phyloP scores from a whole-genome alignment of 352 stramenopile species.

The Thraustotheca clavata region DNA sequence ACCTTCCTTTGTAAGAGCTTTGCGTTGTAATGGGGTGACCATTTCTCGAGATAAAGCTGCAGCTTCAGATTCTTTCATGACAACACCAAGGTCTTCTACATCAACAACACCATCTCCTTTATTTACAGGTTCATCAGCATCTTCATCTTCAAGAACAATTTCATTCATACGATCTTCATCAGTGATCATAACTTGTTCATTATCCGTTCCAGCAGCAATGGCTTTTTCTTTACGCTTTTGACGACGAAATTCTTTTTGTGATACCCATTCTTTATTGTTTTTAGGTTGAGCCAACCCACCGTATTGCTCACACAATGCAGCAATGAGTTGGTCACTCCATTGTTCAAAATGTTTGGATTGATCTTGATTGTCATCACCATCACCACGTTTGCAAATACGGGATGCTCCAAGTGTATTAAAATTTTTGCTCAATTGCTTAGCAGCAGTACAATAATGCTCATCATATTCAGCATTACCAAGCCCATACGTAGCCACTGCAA shows the following conservation, averaged over 20 bases:
- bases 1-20: slow-evolving; percentile 94
- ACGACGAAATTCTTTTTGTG: slow-evolving; percentile 75
- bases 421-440: slow-evolving; percentile 58
- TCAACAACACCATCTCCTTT: slow-evolving; percentile 54
- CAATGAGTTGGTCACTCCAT: slow-evolving; percentile 74
- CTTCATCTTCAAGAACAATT: slow-evolving; percentile 61
- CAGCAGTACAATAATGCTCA: slow-evolving; percentile 75
- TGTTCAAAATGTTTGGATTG: slow-evolving; percentile 71
- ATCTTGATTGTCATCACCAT: slow-evolving; percentile 80
- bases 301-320: slow-evolving; percentile 65
- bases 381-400: slow-evolving; percentile 43
- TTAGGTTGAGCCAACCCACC: slow-evolving; percentile 28
- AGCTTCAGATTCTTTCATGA: slow-evolving; percentile 77
- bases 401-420: slow-evolving; percentile 55
- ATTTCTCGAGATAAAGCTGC: slow-evolving; percentile 82
- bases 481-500: slow-evolving; percentile 73
- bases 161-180: slow-evolving; percentile 85
- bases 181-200: slow-evolving; percentile 52
- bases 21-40: slow-evolving; percentile 92
- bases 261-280: slow-evolving; percentile 42
- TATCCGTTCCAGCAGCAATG: slow-evolving; percentile 33
- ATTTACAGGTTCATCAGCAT: slow-evolving; percentile 24
- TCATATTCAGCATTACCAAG: slow-evolving; percentile 85
- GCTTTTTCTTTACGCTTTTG: slow-evolving; percentile 73
- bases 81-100: slow-evolving; percentile 79